Evolutionary conservation across 306 rosid genomes (phyloP).

Genomic region (Aeschynomene evenia): DNA sequence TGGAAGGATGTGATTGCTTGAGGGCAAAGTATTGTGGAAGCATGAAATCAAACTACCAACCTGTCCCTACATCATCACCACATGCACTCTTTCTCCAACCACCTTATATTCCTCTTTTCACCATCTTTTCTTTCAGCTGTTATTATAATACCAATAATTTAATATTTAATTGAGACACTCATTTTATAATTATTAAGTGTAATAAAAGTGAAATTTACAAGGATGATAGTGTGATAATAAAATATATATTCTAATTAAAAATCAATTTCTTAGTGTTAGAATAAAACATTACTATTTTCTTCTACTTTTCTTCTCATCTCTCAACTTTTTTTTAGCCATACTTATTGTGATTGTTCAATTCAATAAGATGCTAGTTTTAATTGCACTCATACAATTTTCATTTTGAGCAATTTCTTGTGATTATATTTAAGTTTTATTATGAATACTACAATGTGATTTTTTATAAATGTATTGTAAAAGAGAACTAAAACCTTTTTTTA

Average conservation of each 20-base stretch:
- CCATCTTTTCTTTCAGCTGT: no score
- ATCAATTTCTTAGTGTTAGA: no score
- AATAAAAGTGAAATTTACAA: no score
- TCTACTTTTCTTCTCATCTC: not conserved
- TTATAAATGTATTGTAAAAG: no score
- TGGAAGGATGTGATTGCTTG: slow-evolving; percentile 2
- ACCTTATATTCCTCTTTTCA: slow-evolving; percentile 11
- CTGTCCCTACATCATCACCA: not conserved
- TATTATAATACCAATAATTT: no score
- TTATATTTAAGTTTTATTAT: no score
- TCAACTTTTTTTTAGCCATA: not conserved
- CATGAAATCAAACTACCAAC: slow-evolving; percentile 21
- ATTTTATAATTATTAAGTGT: no score
- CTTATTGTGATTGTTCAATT: not conserved
- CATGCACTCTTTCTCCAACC: not conserved
- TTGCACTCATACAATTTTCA: slow-evolving; percentile 17
- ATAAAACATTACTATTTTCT: not conserved
- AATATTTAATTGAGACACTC: no score
- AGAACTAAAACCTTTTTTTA: no score
- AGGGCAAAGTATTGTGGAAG: slow-evolving; percentile 25
- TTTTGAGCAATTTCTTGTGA: not conserved
- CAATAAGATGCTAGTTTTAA: not conserved
- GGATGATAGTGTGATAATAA: no score
- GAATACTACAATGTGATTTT: not conserved
- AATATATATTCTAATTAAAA: no score